phyloP scores from a whole-genome alignment of 2,329 filamentous ascomycete species.

The Mariannaea sp. region DNA sequence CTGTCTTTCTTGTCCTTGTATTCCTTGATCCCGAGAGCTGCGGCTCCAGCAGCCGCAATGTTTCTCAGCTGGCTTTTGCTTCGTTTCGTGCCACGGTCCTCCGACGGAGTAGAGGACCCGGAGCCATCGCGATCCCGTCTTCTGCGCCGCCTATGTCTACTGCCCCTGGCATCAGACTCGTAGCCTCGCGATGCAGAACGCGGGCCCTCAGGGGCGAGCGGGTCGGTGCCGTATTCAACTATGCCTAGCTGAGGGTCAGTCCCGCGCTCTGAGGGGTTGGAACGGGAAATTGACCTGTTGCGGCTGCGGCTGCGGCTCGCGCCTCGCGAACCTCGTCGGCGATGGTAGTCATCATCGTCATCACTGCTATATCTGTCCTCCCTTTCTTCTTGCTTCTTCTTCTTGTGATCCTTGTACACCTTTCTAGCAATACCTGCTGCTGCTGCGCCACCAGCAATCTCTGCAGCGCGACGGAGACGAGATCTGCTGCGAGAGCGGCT shows the following conservation, averaged over 20 bases:
- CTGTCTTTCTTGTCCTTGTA: slow-evolving; percentile 53
- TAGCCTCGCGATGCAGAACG: slow-evolving; percentile 46
- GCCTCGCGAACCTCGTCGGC: slow-evolving; percentile 44
- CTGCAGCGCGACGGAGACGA: slow-evolving; percentile 58
- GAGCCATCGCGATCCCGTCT: slow-evolving; percentile 45
- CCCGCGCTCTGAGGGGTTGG: slow-evolving; percentile 55
- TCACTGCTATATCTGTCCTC: slow-evolving; percentile 46
- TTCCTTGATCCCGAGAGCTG: slow-evolving; percentile 67
- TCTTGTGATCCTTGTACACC: slow-evolving; percentile 63
- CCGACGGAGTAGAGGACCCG: slow-evolving; percentile 41
- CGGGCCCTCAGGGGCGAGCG: slow-evolving; percentile 49
- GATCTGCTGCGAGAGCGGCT: slow-evolving; percentile 48
- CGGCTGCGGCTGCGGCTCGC: slow-evolving; percentile 45
- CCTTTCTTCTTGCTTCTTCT: slow-evolving; percentile 63
- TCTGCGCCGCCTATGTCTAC: slow-evolving; percentile 46
- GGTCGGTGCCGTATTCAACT: slow-evolving; percentile 68
- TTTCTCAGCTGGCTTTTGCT: slow-evolving; percentile 61
- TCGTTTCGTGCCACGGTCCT: slow-evolving; percentile 48
- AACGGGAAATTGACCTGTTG: slow-evolving; percentile 58
- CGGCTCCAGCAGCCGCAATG: slow-evolving; percentile 62
- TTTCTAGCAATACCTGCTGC: slow-evolving; percentile 65
- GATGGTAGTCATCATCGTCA: slow-evolving; percentile 45
- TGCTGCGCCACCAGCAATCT: slow-evolving; percentile 64
- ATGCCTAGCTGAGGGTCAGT: slow-evolving; percentile 71
- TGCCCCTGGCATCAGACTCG: slow-evolving; percentile 55